Evolutionary conservation across 75 land plant species (phyloP).

Genomic region (Picea sitchensis): DNA sequence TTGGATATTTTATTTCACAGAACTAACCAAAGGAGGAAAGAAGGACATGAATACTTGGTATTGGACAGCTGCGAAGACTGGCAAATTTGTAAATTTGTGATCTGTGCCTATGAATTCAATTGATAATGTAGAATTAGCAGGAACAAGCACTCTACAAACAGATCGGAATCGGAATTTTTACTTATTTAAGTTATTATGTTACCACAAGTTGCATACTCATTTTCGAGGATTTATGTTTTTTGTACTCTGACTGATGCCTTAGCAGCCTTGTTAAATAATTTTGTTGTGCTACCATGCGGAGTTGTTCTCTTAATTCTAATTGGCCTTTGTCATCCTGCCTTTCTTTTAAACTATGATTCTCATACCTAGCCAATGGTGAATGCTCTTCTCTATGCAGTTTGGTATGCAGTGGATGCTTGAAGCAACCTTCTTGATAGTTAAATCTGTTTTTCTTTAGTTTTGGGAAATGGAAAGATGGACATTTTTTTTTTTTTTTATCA

Average conservation of each 20-base stretch:
- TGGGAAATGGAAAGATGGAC: not conserved
- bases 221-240: not conserved
- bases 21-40: too few relatives aligned
- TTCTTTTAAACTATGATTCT: not conserved
- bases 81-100: not conserved
- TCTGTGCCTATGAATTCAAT: too few relatives aligned
- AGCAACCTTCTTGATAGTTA: not conserved
- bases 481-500: not conserved
- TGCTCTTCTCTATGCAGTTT: not conserved
- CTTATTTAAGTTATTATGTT: not conserved
- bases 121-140: not conserved
- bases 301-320: not conserved
- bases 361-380: not conserved
- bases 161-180: too few relatives aligned
- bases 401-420: not conserved
- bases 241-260: not conserved
- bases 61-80: not conserved
- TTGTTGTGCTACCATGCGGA: not conserved
- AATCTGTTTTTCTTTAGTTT: not conserved
- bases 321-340: not conserved
- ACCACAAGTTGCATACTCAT: not conserved
- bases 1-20: too few relatives aligned
- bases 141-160: too few relatives aligned
- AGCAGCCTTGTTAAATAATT: not conserved
- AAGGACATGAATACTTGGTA: not conserved